Conservation (phyloP, 768 basidiomycete genomes). For the Mycena capillaripes region DNA sequence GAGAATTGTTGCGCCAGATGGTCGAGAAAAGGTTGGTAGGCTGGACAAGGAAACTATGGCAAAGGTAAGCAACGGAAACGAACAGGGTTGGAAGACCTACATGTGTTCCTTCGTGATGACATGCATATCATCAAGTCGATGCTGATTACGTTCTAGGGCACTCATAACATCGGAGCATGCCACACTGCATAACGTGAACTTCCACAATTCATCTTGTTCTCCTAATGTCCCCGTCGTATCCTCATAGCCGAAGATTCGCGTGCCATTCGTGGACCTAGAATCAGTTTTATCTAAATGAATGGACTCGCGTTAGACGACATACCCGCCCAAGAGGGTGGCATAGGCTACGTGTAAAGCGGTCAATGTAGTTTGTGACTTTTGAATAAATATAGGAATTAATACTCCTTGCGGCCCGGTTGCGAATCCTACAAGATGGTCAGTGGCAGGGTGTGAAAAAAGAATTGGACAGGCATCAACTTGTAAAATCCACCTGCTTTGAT, state of each 20-base stretch:
- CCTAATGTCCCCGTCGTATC: not conserved
- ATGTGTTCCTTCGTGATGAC: not conserved
- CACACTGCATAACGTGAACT: not conserved
- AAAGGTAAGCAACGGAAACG: not conserved
- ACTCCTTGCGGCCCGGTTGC: not conserved
- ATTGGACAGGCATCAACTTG: not conserved
- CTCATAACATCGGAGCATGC: not conserved
- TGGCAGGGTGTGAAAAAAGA: not conserved
- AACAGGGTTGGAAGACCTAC: not conserved
- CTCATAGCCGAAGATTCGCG: not conserved
- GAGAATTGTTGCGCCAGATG: not conserved
- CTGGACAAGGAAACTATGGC: not conserved
- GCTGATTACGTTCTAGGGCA: not conserved
- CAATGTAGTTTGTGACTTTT: not conserved
- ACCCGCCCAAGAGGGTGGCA: not conserved
- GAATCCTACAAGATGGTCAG: not conserved
- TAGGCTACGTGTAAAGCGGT: not conserved
- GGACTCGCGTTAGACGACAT: not conserved
- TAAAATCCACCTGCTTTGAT: not conserved
- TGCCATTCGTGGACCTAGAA: not conserved
- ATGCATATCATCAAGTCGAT: not conserved
- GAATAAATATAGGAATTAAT: not conserved
- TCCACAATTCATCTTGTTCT: slow-evolving; percentile 1
- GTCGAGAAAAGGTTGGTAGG: not conserved
- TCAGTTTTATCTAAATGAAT: not conserved